Evolutionary conservation across 805 yeast species (phyloP), one percentile per base, ranked within the genome.

Genomic region (Saturnispora quitensis): DNA sequence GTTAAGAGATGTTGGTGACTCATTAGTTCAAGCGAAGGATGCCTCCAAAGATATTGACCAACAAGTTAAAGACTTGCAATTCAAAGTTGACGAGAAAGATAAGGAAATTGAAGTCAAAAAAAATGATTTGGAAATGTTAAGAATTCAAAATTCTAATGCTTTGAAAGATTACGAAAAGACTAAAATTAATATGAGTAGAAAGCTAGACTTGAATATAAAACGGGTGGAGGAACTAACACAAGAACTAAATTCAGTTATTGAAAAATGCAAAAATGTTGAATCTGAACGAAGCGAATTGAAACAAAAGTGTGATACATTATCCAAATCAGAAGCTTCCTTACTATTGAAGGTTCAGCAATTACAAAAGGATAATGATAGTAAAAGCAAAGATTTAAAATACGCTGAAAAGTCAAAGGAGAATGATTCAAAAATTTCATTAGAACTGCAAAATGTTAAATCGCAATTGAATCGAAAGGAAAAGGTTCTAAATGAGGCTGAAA

Each of bases 1-100:
- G 87, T 64, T 90, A 50, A 76, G 76, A 56, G 81, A 78, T 52
- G 74, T 89, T 27, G 97, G 97, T 1, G 78, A 86, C 60, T 95
- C 88, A 47, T 71, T 89, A 7, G 95, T 89, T 1, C 75, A 77
- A 5, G 79, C 89, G 0, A 80, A 77, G 56, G 88, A 84, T 45
- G 68, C 78, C 50, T 48, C 82, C 20, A 82, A 84, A 58, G 63
- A 60, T 4, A 34, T 65, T 18, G 63, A 60, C n/a, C 55, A 50
- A 24, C 48, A 46, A 27, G 43, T 52, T 13, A 42, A 44, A 15
- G 43, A 49, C 4, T 22, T 53, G 8, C 31, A 38, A 12, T 35
- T 43, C 15, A 45, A 35, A 15, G 34, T 56, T 18, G 28, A 43
- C 2, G 20, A 36, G 4, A 43, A 46, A 9, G 54, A 53, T 9